Base-by-base conservation (phyloP, 768 basidiomycete genomes). In the Cubamyces sp. region DNA sequence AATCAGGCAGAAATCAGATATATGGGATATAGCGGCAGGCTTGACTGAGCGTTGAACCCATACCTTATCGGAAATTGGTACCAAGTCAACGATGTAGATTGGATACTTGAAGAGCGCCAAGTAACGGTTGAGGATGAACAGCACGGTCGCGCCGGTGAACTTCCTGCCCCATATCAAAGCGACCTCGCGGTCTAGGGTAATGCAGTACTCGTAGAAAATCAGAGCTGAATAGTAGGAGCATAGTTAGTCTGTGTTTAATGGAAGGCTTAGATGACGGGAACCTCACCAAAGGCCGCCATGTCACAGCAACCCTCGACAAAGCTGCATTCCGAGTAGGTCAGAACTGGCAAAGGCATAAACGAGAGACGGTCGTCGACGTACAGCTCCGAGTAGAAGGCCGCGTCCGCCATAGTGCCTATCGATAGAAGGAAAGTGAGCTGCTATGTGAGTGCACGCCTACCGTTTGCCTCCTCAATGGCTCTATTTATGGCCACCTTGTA, bases 41-140 rank as follows among this genome's bases (percentile, higher is more conserved):
- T 5, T 47, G 23, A 3, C 7, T 14, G 14, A 14, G 5, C 1
- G 46, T 21, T 47, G 9, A 34, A 11, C 34, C 23, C 42, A 2
- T n/a, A 55, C 54, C 43, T 43, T 3, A n/a, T 55, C 54, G 16
- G 54, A 46, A 1, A 55, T 15, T 11, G 25, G 43, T 4, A 9
- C 5, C 16, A 34, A n/a, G 19, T 25, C 42, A 18, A 26, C 54
- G 54, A 45, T 45, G 42, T 46, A 55, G 1, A 45, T 28, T 3
- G 42, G 41, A 21, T 43, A 55, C 21, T 55, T 54, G 15, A 57
- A 19, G 4, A 62, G 28, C 6, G 54, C 61, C 18, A 62, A 21
- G n/a, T 57, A 63, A 4, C 62, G 62, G 45, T 63, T 63, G 3
- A 57, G 16, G 18, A 57, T 15, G 56, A 52, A 63, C 1, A 63